Base-by-base conservation (phyloP, 225 moss, liverwort and hornwort species). In the Polytrichum formosum region DNA sequence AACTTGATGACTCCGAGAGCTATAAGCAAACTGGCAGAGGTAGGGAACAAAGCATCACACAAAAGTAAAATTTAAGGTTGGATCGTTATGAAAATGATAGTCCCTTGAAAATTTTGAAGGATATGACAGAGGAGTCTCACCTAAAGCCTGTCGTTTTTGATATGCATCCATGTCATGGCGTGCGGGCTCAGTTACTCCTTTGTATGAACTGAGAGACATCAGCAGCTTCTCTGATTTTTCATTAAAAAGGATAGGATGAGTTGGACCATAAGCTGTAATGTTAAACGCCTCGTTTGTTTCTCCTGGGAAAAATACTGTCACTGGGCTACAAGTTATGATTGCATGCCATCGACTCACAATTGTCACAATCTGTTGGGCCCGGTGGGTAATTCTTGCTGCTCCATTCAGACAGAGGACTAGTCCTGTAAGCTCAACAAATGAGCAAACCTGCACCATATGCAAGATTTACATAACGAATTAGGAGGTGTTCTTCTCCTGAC, bases 301-400 rank as follows among this genome's bases (percentile, higher is more conserved):
- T 21, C 22, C 60, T 61, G 60, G 60, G 6, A 26, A 26, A 27
- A 28, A 18, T 5, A 64, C 33, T 13, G 23, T 33, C 18, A 33
- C 29, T 18, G 66, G 85, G 53, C 66, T 77, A 68, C 88, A 89
- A 28, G 88, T 85, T 3, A 76, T 78, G 18, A 83, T 46, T 13
- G 88, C 88, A 75, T 89, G 88, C 88, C 88, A 89, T 67, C 80
- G 85, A 62, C 85, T 89, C 55, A 89, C 85, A 56, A 85, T 83
- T 6, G 78, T 78, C 75, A 85, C 85, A 35, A 89, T 83, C 61
- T 80, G 74, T 63, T 89, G 88, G 9, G 88, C 88, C 67, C 85
- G 73, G 68, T 89, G 88, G 4, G 88, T 89, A 53, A 89, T 89
- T 72, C 80, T 85, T 27, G 85, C 88, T 27, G 85, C 88, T 72